phyloP scores from a whole-genome alignment of 2,329 filamentous ascomycete genomes.

The Fusarium zealandicum region DNA sequence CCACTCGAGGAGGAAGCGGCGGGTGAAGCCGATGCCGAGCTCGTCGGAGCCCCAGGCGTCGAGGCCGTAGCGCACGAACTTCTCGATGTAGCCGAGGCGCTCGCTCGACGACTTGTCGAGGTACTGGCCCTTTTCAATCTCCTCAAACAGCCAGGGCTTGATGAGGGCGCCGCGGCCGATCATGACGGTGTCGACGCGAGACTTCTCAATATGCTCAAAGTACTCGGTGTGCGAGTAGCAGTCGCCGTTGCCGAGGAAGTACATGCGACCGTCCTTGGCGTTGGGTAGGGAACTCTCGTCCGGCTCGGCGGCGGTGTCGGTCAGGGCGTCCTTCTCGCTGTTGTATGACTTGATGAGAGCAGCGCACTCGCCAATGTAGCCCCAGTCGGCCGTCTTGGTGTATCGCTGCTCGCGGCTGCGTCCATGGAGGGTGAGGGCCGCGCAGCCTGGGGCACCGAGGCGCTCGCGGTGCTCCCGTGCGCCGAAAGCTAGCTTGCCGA shows the following conservation, averaged over 20 bases:
- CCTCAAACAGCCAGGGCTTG: constrained; percentile 98
- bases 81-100: constrained; percentile 84
- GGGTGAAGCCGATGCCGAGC: constrained; percentile 87
- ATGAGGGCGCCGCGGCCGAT: constrained; percentile 93
- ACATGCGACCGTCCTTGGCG: constrained; percentile 72
- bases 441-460: constrained; percentile 81
- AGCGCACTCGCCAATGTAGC: constrained; percentile 90
- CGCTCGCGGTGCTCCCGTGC: constrained; percentile 73
- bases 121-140: constrained; percentile 90
- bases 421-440: constrained; percentile 95
- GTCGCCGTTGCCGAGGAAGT: constrained; percentile 96
- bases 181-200: constrained; percentile 93
- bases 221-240: constrained; percentile 95
- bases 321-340: constrained; percentile 66
- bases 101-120: constrained; percentile 93
- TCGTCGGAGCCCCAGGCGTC: constrained; percentile 97
- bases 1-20: constrained; percentile 94
- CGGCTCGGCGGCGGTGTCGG: constrained; percentile 80
- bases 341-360: constrained; percentile 84
- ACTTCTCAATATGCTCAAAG: constrained; percentile 75
- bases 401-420: constrained; percentile 94
- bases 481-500: constrained; percentile 84
- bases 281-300: constrained; percentile 78
- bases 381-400: constrained; percentile 90
- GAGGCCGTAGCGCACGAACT: constrained; percentile 88